These are phyloP conservation scores for Wickerhamomyces hampshirensis DNA, from an alignment of 805 yeast species.

Conservation along the genomic window DNA sequence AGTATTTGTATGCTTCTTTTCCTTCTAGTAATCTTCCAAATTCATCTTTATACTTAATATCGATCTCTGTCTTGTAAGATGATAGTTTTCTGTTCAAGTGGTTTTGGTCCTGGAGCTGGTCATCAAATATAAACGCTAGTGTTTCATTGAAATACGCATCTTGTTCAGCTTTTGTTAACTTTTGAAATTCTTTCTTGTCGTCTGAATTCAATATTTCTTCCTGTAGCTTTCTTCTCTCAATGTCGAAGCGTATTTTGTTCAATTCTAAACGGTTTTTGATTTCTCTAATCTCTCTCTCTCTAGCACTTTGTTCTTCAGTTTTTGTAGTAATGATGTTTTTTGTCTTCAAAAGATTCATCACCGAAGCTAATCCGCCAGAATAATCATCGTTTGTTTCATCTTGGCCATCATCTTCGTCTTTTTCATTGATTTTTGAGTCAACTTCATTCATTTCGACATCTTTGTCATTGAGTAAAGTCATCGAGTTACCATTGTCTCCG, in stretches of 20 bases:
- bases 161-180: conserved; percentile 38
- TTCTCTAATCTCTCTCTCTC: conserved; percentile 9
- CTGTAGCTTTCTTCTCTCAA: conserved; percentile 12
- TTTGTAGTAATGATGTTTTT: conserved; percentile 14
- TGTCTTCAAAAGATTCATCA: conserved; percentile 19
- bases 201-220: conserved; percentile 5
- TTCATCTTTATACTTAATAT: conserved; percentile 47
- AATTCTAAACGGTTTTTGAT: conserved; percentile 15
- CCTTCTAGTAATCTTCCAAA: conserved; percentile 42
- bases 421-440: neutral
- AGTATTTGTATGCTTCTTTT: conserved; percentile 55
- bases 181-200: conserved; percentile 15
- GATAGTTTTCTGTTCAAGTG: neutral
- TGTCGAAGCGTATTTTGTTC: conserved; percentile 11
- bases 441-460: neutral
- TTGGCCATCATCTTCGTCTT: conserved; percentile 2
- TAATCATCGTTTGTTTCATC: conserved; percentile 10
- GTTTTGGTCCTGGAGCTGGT: neutral
- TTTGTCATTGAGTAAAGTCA: no score
- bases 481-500: neutral
- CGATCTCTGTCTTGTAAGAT: conserved; percentile 43
- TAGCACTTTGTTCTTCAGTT: conserved; percentile 6
- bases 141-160: conserved; percentile 30
- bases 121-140: conserved; percentile 1
- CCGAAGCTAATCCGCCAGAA: conserved; percentile 21